A percentile compares a stretch with the other conserved stretches of the same genome.
Evolutionary conservation across 176 grass and related monocot species (phyloP).

Genomic region (Cymbopogon citratus): DNA sequence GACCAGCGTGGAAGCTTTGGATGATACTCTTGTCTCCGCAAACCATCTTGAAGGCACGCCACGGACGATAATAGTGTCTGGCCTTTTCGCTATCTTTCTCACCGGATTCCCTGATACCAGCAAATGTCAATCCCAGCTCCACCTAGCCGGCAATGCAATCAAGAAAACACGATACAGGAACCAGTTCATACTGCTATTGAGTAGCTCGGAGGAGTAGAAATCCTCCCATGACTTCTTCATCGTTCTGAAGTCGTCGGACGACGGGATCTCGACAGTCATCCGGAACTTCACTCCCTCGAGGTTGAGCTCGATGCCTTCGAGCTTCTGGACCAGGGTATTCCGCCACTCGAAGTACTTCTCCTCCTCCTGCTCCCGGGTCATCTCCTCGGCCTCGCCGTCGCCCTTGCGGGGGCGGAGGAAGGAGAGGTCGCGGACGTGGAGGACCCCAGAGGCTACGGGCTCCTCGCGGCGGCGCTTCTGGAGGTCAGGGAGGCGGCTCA

Average conservation of each 20-base stretch:
- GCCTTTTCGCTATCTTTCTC: constrained; percentile 46
- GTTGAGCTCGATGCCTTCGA: constrained; percentile 79
- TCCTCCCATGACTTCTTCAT: constrained; percentile 92
- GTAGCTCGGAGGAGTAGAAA: constrained; percentile 67
- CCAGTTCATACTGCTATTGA: constrained; percentile 45
- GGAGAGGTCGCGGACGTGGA: constrained; percentile 66
- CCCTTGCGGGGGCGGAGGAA: constrained; percentile 42
- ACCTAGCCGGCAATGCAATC: constrained; percentile 3
- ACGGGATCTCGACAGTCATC: constrained; percentile 64
- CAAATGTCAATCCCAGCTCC: constrained; percentile 21
- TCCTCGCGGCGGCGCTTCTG: constrained; percentile 83
- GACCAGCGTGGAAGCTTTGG: constrained; percentile 78
- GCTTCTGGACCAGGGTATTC: constrained; percentile 52
- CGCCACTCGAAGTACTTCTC: constrained; percentile 60
- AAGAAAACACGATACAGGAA: background rate
- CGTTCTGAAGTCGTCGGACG: constrained; percentile 53
- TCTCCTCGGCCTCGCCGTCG: constrained; percentile 20
- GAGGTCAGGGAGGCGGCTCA: constrained; percentile 54
- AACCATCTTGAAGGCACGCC: constrained; percentile 94
- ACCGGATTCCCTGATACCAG: constrained; percentile 58
- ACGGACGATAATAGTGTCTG: constrained; percentile 65
- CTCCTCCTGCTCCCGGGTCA: constrained; percentile 41
- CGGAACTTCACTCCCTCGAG: constrained; percentile 78
- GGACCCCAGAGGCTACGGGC: constrained; percentile 66
- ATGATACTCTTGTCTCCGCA: constrained; percentile 73